A percentile compares a stretch with the other conserved stretches of the same genome.
Conservation (phyloP, 352 stramenopile species). For the Pythium monospermum region DNA sequence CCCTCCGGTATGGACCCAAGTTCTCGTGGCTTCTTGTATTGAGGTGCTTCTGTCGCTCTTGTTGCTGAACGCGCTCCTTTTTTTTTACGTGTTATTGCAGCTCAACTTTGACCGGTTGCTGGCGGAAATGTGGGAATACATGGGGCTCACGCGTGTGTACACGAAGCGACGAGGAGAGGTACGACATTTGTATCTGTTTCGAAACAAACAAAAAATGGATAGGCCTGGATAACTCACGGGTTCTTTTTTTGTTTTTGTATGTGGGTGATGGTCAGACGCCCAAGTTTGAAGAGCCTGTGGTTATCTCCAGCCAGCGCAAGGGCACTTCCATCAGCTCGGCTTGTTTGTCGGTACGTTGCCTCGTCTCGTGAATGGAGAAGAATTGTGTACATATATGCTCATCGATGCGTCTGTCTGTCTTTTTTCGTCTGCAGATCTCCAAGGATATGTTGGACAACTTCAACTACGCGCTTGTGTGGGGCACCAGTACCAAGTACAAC, state of each 20-base stretch:
- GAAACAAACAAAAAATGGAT: too few species aligned
- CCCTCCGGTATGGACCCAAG: conserved; percentile 43
- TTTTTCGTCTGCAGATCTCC: conserved; percentile 59
- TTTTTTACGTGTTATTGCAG: conserved; percentile 33
- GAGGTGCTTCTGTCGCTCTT: background rate
- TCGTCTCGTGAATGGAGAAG: background rate
- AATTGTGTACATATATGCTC: background rate
- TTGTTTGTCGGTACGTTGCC: conserved; percentile 67
- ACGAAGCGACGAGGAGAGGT: conserved; percentile 84
- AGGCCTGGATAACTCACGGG: conserved; percentile 1
- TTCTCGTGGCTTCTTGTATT: background rate
- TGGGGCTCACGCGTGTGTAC: conserved; percentile 87
- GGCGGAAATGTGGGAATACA: conserved; percentile 89
- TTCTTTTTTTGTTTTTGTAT: conserved; percentile 17
- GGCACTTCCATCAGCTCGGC: conserved; percentile 75
- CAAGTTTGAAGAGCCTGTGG: conserved; percentile 75
- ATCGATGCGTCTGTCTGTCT: background rate
- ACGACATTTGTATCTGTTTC: too few species aligned
- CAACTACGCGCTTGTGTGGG: conserved; percentile 98
- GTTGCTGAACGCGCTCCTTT: conserved; percentile 4
- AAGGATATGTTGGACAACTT: conserved; percentile 95
- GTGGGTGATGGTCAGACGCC: too few species aligned
- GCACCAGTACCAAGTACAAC: conserved; percentile 97
- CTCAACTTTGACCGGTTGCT: conserved; percentile 96
- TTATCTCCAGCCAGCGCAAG: conserved; percentile 81